These are phyloP conservation scores for Fusarium neocosmosporiellum DNA, from an alignment of 2,329 filamentous ascomycete genomes.

Conservation along the genomic window DNA sequence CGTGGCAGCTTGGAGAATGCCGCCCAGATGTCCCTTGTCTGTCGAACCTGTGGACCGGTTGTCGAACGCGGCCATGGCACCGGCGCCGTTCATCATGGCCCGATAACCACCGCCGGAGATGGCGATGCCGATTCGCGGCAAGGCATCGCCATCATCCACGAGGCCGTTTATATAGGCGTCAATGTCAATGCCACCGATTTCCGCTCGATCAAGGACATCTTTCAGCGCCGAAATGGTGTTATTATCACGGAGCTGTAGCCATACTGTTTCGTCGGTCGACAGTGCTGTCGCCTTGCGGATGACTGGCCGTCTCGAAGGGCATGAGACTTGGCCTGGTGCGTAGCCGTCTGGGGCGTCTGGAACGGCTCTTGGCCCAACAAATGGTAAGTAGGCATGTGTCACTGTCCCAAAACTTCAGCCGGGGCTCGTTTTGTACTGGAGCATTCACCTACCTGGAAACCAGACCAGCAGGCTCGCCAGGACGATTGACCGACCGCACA, in stretches of 20 bases:
- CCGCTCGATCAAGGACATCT: constrained; percentile 73
- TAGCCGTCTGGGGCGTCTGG: constrained; percentile 25
- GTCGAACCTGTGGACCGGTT: constrained; percentile 71
- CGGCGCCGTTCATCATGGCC: constrained; percentile 81
- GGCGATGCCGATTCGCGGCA: constrained; percentile 73
- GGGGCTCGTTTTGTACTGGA: too few species aligned
- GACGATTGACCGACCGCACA: neutral
- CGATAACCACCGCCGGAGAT: constrained; percentile 83
- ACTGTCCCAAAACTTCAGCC: neutral
- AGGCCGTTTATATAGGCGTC: constrained; percentile 72
- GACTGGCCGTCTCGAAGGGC: constrained; percentile 10
- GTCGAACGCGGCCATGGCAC: constrained; percentile 79
- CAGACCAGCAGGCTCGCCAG: neutral
- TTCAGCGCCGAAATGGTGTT: constrained; percentile 78
- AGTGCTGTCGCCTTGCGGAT: constrained; percentile 7
- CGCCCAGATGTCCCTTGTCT: constrained; percentile 64
- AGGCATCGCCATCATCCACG: constrained; percentile 70
- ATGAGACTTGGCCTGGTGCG: constrained; percentile 9
- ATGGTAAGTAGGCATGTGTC: neutral
- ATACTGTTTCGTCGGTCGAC: constrained; percentile 51
- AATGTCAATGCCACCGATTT: constrained; percentile 78
- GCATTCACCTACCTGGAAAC: neutral
- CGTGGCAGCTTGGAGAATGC: constrained; percentile 79
- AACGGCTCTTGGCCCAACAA: neutral
- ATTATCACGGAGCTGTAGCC: constrained; percentile 74